Evolutionary conservation across 2,329 filamentous ascomycete species (phyloP).

Genomic region (Dryadomyces quercivorus): DNA sequence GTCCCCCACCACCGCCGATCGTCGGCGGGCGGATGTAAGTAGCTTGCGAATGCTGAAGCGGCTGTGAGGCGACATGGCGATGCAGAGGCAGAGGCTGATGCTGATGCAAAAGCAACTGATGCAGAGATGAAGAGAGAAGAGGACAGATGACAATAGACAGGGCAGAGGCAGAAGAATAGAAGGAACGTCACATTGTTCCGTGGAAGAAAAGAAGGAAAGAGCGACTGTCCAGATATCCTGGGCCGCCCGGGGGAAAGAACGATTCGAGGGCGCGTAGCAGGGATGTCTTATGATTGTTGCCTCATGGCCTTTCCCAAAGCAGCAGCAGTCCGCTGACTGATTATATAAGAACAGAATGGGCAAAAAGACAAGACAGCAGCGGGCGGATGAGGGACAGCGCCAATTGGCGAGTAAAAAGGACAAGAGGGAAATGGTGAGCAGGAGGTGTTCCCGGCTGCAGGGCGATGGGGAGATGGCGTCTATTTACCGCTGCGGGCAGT

Average conservation of each 20-base stretch:
- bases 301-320: background rate
- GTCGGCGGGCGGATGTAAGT: slow-evolving; percentile 21
- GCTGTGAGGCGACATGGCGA: slow-evolving; percentile 27
- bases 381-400: too few species aligned
- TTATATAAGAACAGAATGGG: too few species aligned
- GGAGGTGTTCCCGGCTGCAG: background rate
- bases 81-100: background rate
- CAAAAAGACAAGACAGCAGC: too few species aligned
- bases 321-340: too few species aligned
- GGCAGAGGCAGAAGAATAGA: too few species aligned
- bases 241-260: background rate
- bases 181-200: background rate
- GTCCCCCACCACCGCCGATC: background rate
- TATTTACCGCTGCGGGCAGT: background rate
- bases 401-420: background rate
- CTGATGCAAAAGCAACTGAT: background rate
- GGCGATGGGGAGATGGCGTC: background rate
- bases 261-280: background rate
- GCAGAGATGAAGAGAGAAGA: background rate
- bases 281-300: background rate
- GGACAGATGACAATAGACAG: too few species aligned
- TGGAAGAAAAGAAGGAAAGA: background rate
- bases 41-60: slow-evolving; percentile 31
- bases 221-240: background rate
- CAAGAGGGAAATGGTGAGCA: background rate